These are phyloP conservation scores for Hypoxylon perforatum DNA, from an alignment of 495 filamentous ascomycete genomes.

Conservation along the genomic window DNA sequence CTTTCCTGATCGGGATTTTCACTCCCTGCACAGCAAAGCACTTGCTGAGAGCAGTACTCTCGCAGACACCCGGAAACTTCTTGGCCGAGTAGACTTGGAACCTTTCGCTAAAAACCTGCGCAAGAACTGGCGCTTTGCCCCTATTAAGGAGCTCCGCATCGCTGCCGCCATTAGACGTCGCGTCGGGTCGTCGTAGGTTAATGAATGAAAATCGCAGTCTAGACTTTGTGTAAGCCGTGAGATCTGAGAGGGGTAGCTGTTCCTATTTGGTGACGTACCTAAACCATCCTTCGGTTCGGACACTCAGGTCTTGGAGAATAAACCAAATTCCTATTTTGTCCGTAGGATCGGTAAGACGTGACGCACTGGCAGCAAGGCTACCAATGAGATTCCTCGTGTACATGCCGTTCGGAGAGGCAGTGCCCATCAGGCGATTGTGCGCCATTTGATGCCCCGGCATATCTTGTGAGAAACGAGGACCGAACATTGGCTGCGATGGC, in stretches of 20 bases:
- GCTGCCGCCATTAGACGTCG: constrained; percentile 47
- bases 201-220: constrained; percentile 74
- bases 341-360: constrained; percentile 81
- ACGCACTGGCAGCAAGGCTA: constrained; percentile 89
- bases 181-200: constrained; percentile 72
- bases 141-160: constrained; percentile 69
- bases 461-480: constrained; percentile 46
- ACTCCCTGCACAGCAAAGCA: constrained; percentile 95
- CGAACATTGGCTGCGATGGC: constrained; percentile 48
- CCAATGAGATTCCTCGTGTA: constrained; percentile 97
- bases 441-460: constrained; percentile 46
- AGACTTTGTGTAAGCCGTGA: constrained; percentile 33
- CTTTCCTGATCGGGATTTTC: constrained; percentile 94
- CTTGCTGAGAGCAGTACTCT: constrained; percentile 92
- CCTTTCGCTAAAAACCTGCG: constrained; percentile 84
- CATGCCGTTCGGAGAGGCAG: constrained; percentile 75
- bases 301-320: constrained; percentile 93
- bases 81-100: constrained; percentile 97
- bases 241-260: constrained; percentile 2
- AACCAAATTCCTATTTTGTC: constrained; percentile 96
- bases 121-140: constrained; percentile 84
- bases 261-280: constrained; percentile 65
- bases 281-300: constrained; percentile 91
- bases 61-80: constrained; percentile 97
- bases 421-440: constrained; percentile 53